Percentiles rank a stretch among this genome's conserved stretches.
Evolutionary conservation across 1,284 basidiomycete species (phyloP).

Genomic region (Melampsora americana): DNA sequence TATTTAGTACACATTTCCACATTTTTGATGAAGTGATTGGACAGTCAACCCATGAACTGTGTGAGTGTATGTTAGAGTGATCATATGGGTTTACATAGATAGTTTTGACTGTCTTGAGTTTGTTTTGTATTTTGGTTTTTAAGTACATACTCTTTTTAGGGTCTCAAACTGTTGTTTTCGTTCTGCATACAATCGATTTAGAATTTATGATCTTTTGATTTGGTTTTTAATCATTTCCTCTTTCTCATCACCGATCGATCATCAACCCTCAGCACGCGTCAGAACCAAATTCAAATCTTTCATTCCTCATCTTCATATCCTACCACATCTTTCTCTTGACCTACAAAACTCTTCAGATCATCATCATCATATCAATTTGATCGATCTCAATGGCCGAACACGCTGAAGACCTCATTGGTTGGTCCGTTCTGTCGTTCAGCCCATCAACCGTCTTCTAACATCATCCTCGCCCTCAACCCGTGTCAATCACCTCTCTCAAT

Average conservation of each 20-base stretch:
- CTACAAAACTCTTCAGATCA: background rate
- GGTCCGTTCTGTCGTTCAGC: conserved; percentile 8
- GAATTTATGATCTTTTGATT: too few species aligned
- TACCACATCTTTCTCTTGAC: background rate
- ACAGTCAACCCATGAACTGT: too few species aligned
- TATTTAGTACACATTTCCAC: too few species aligned
- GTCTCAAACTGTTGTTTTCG: too few species aligned
- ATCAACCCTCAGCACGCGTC: background rate
- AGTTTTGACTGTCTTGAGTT: too few species aligned
- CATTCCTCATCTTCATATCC: background rate
- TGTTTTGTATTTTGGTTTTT: too few species aligned
- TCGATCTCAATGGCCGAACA: conserved; percentile 40
- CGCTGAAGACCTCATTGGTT: conserved; percentile 45
- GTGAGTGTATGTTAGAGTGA: too few species aligned
- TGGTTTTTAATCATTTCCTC: too few species aligned
- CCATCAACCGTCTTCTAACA: conserved; percentile 1
- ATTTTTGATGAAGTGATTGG: too few species aligned
- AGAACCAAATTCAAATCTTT: background rate
- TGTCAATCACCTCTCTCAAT: conserved; percentile 18
- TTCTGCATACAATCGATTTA: too few species aligned
- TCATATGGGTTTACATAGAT: too few species aligned
- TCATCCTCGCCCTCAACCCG: conserved; percentile 16
- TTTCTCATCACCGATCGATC: background rate
- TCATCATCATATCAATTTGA: conserved; percentile 1
- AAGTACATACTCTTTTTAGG: too few species aligned